These are phyloP conservation scores for Ogataea parapolymorpha DNA, from an alignment of 805 yeast genomes.

Conservation along the genomic window DNA sequence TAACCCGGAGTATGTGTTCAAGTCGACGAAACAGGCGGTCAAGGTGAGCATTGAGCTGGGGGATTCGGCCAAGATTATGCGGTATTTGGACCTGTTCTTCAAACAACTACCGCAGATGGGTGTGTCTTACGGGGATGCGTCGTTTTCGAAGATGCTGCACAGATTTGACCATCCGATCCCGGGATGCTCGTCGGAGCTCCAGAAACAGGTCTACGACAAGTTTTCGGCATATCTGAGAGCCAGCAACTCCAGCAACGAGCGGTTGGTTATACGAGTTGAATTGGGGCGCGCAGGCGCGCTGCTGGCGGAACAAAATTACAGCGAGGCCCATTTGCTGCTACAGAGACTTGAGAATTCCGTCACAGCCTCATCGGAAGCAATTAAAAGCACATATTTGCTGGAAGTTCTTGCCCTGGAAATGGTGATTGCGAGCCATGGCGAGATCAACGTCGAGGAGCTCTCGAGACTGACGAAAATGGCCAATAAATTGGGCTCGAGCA, in stretches of 20 bases:
- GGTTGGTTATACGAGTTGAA: slow-evolving; percentile 47
- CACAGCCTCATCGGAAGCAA: slow-evolving; percentile 39
- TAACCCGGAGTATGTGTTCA: slow-evolving; percentile 27
- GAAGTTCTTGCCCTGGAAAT: slow-evolving; percentile 70
- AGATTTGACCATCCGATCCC: slow-evolving; percentile 26
- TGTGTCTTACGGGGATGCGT: slow-evolving; percentile 27
- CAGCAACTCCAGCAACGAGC: slow-evolving; percentile 25
- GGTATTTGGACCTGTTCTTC: slow-evolving; percentile 21
- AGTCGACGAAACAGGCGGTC: slow-evolving; percentile 33
- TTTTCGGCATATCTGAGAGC: slow-evolving; percentile 17
- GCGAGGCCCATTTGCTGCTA: slow-evolving; percentile 36
- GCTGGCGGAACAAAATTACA: slow-evolving; percentile 28
- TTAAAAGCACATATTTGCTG: slow-evolving; percentile 45
- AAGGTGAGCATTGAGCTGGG: slow-evolving; percentile 26
- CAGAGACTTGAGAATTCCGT: slow-evolving; percentile 37
- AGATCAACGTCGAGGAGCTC: slow-evolving; percentile 34
- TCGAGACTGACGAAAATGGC: slow-evolving; percentile 49
- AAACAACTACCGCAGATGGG: slow-evolving; percentile 16
- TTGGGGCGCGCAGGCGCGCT: slow-evolving; percentile 42
- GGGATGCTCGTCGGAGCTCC: slow-evolving; percentile 15
- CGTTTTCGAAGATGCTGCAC: slow-evolving; percentile 29
- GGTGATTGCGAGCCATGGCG: slow-evolving; percentile 42
- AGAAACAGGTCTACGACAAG: slow-evolving; percentile 21
- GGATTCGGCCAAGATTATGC: slow-evolving; percentile 14
- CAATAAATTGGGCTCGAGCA: slow-evolving; percentile 50